phyloP scores from a whole-genome alignment of 2,329 filamentous ascomycete genomes.

The Trichoderma aggressivum region DNA sequence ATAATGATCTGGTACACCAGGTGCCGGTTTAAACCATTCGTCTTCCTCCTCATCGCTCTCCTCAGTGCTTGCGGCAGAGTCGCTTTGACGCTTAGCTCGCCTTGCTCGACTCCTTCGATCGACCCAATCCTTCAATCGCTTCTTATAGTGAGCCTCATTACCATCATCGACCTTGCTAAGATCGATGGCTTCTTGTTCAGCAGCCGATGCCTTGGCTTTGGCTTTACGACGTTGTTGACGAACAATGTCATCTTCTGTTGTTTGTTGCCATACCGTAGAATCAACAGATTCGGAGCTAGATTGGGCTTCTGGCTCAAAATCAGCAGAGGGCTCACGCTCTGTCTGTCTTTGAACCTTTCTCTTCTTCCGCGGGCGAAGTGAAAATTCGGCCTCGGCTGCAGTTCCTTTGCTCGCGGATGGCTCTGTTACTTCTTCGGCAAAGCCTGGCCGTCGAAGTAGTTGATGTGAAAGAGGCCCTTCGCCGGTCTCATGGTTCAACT shows the following conservation, averaged over 20 bases:
- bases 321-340: constrained; percentile 43
- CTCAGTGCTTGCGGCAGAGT: constrained; percentile 34
- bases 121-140: constrained; percentile 73
- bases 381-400: constrained; percentile 51
- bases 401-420: constrained; percentile 13
- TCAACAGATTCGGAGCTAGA: constrained; percentile 35
- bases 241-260: constrained; percentile 38
- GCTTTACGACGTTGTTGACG: constrained; percentile 42
- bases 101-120: constrained; percentile 44
- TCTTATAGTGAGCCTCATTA: constrained; percentile 76
- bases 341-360: constrained; percentile 37
- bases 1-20: constrained; percentile 70
- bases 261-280: constrained; percentile 37
- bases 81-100: constrained; percentile 38
- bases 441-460: constrained; percentile 69
- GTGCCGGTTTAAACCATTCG: constrained; percentile 85
- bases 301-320: constrained; percentile 40
- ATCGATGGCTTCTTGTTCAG: constrained; percentile 43
- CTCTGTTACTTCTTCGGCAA: constrained; percentile 42
- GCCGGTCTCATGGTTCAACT: constrained; percentile 39
- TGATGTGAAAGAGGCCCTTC: constrained; percentile 64
- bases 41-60: constrained; percentile 45
- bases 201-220: constrained; percentile 36
- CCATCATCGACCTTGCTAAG: constrained; percentile 76
- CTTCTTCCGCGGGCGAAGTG: constrained; percentile 57